These are phyloP conservation scores for Carex arenaria DNA, from an alignment of 202 grass and related monocot species.

Conservation along the genomic window DNA sequence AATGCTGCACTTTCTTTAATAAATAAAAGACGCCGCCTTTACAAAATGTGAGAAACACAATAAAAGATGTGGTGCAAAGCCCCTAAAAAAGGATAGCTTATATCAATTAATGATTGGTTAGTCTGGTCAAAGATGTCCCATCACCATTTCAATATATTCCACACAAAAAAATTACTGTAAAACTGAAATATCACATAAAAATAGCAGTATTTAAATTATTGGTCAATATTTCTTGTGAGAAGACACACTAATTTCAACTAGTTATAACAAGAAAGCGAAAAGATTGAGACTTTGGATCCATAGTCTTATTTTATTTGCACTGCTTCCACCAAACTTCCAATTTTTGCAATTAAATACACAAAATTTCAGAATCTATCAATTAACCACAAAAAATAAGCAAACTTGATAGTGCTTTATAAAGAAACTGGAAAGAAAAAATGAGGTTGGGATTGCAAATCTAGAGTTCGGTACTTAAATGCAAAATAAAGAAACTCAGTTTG, in stretches of 20 bases:
- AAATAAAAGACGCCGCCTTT: constrained; percentile 16
- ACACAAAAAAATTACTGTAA: neutral
- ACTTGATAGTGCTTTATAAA: neutral
- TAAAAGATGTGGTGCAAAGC: constrained; percentile 20
- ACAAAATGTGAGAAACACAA: constrained; percentile 22
- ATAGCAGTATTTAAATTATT: neutral
- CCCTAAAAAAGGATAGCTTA: neutral
- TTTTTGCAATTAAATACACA: neutral
- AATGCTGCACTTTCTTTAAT: constrained; percentile 13
- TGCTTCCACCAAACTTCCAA: neutral
- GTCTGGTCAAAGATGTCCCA: neutral
- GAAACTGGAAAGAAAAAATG: neutral
- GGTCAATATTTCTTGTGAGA: neutral
- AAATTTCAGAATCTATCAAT: constrained; percentile 8
- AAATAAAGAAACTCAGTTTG: neutral
- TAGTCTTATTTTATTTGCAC: neutral
- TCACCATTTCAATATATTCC: constrained; percentile 19
- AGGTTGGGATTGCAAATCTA: neutral
- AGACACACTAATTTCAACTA: neutral
- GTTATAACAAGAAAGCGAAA: neutral
- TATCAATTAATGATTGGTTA: constrained; percentile 8
- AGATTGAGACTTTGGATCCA: neutral
- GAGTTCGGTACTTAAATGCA: neutral
- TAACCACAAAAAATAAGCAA: neutral
- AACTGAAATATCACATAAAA: constrained; percentile 2